Conservation (phyloP, 2,329 filamentous ascomycete species). For the Fusarium nygamai region DNA sequence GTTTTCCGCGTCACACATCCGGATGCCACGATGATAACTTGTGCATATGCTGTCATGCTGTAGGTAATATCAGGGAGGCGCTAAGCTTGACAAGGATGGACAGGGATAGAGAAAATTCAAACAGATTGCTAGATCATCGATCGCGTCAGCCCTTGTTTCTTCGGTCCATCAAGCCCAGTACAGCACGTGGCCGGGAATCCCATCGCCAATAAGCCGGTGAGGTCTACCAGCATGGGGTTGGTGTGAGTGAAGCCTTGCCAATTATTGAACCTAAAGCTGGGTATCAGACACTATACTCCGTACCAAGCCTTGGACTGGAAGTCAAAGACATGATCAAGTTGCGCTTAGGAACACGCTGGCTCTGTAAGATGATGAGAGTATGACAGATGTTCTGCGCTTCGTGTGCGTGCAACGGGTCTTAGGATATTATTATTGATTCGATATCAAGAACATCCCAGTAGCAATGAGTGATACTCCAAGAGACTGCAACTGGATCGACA, state of each 20-base stretch:
- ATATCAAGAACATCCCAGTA: constrained; percentile 4
- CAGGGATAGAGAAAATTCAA: not conserved
- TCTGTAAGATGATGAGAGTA: constrained; percentile 36
- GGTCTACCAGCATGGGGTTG: constrained; percentile 1
- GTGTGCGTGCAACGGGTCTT: constrained; percentile 17
- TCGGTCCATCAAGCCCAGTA: not conserved
- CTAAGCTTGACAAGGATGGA: constrained; percentile 8
- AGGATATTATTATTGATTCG: constrained; percentile 11
- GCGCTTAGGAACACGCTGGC: not conserved
- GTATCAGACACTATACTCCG: not conserved
- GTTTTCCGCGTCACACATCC: constrained; percentile 22
- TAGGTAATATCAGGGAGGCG: constrained; percentile 10
- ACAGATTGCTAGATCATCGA: constrained; percentile 22
- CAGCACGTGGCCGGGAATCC: constrained; percentile 23
- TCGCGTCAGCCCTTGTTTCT: constrained; percentile 11
- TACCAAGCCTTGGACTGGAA: not conserved
- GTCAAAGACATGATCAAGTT: not conserved
- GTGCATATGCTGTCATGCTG: constrained; percentile 26
- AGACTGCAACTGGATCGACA: constrained; percentile 1
- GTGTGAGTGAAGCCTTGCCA: not conserved
- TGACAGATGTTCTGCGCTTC: constrained; percentile 31
- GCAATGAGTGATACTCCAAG: not conserved
- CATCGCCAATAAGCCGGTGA: not conserved
- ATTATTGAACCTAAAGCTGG: not conserved
- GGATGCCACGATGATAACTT: constrained; percentile 16